Base-by-base conservation (phyloP, 176 grass and related monocot species). In the Oryza meyeriana region DNA sequence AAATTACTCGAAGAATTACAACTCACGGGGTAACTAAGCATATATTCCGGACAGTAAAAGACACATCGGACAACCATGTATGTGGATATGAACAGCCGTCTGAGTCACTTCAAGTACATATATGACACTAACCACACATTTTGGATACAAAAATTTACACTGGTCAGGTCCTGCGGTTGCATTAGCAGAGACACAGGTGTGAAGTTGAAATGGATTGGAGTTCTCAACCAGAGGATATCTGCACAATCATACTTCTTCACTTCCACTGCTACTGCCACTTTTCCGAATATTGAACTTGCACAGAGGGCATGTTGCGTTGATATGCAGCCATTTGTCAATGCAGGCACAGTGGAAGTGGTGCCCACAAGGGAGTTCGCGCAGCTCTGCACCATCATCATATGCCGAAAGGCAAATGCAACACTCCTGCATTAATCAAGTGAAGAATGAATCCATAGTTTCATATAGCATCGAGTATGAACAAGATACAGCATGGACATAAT, bases 201-300 rank as follows among this genome's bases (percentile, higher is more conserved):
- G 42, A 40, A 58, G 69, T 75, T 2, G 68, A 27, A 44, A 74
- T 13, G 14, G 64, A 71, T 72, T 28, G 48, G 52, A 64, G 35
- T 40, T 55, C 66, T 90, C 79, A 78, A 26, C 59, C 16, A 2
- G 22, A n/a, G 2, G 39, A 25, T 50, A 41, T 63, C 86, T 59
- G 8, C 18, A 55, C 48, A 9, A 22, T 55, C 20, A 94, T 12
- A 94, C 92, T 76, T 94, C 86, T 64, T 94, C 92, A 28, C 92
- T 94, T 58, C 86, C 89, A 29, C 80, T 85, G 76, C 89, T 88
- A 16, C 89, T 89, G 80, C 66, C 58, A 72, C 76, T 85, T 88
- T 95, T 95, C 45, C 86, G 85, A 41, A 95, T 88, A 45, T 92
- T 92, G 66, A 90, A 95, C 85, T 95, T 95, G 82, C 93, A 95